Conservation (phyloP, 768 basidiomycete species). For the Tubosaeta sp. region DNA sequence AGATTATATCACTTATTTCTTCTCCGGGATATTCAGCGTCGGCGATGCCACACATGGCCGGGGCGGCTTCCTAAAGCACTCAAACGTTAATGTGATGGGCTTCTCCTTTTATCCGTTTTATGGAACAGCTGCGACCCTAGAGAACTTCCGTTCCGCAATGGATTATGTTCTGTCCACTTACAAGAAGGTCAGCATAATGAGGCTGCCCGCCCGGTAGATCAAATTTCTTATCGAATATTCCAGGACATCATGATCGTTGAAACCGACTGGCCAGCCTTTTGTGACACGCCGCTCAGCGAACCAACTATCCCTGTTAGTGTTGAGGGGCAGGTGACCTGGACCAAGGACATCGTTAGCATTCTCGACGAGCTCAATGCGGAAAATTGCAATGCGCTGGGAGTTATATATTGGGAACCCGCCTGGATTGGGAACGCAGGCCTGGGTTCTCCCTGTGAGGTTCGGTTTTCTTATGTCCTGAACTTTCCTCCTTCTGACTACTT, state of each 20-base stretch:
- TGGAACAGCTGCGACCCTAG: background rate
- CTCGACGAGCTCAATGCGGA: background rate
- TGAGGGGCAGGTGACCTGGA: background rate
- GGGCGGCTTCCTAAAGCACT: background rate
- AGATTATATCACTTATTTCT: background rate
- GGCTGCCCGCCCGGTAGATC: background rate
- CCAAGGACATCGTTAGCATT: background rate
- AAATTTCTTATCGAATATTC: background rate
- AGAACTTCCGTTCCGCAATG: background rate
- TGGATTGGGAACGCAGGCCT: background rate
- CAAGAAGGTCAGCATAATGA: background rate
- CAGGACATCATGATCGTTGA: background rate
- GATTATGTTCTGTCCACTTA: background rate
- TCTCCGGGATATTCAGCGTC: background rate
- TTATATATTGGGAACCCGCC: background rate
- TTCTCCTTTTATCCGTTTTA: background rate
- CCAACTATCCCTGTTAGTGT: background rate
- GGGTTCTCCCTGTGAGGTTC: background rate
- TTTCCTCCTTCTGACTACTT: background rate
- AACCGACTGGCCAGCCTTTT: background rate
- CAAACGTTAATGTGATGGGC: background rate
- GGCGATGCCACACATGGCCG: background rate
- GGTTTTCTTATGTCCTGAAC: background rate
- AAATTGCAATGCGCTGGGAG: background rate
- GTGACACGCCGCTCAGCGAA: background rate